Evolutionary conservation across 129 eudicot genomes (phyloP), one percentile per base, ranked within the genome.

Genomic region (Lactuca saligna): DNA sequence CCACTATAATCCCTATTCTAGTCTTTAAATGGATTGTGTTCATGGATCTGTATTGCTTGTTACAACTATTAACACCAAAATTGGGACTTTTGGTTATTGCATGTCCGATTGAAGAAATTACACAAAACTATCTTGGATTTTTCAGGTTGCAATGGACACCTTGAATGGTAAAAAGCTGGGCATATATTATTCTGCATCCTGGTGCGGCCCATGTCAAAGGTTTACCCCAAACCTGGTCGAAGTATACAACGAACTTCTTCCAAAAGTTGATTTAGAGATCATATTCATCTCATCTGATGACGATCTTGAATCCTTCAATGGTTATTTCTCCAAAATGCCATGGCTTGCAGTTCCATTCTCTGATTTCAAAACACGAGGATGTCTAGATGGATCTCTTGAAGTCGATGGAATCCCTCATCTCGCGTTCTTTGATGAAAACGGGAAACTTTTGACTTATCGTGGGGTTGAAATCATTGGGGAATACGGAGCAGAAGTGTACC

Each of bases 301-400:
- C 68, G 88, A 92, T 77, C 81, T 78, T 2, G 88, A 88, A 31
- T 78, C 96, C 3, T 86, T 82, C 67, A 61, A 74, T 8, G 55
- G 63, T 11, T 92, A 86, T 66, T 92, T 92, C 78, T 74, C 89
- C 29, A 77, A 82, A 73, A 88, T 92, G 98, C 96, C 95, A 7
- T 88, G 96, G 96, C 83, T 92, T 75, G 95, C 98, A 31, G 51
- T 92, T 57, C 98, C 98, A 16, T 84, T 78, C 63, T 77, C 90
- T 16, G 98, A 88, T 68, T 61, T 82, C 29, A 81, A 80, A 12
- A 66, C 82, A 12, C 83, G 84, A 11, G 69, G 75, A 9, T 57
- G 59, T 44, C 57, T 92, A 20, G 76, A 86, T 59, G 76, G 50
- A 25, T 57, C 69, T 62, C 86, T 88, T 17, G 54, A 68, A 57